A percentile compares a stretch with the other conserved stretches of the same genome.
Conservation (phyloP, 805 yeast genomes). For the Diddensiella transvaalensis region DNA sequence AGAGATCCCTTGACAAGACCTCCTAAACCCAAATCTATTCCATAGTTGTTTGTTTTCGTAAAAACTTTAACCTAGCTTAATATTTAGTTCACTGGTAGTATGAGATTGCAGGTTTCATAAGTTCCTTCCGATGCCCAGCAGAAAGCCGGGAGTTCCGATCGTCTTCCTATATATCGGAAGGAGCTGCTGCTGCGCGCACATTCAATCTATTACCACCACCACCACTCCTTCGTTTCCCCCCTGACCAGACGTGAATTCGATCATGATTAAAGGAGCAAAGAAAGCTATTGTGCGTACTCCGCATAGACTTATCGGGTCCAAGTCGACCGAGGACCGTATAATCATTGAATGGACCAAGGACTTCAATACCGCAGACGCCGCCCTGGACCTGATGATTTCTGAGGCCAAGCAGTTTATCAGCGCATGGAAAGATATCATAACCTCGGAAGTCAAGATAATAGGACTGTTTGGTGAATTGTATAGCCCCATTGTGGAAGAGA, state of each 20-base stretch:
- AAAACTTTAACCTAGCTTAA: no score
- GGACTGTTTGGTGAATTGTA: slow-evolving; percentile 23
- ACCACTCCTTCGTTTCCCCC: no score
- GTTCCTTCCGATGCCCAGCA: background rate
- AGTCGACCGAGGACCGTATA: slow-evolving; percentile 33
- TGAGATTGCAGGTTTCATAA: no score
- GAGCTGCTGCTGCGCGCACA: no score
- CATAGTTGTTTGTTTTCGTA: no score
- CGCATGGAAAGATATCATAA: slow-evolving; percentile 25
- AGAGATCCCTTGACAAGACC: background rate
- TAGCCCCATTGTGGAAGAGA: slow-evolving; percentile 29
- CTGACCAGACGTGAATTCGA: no score
- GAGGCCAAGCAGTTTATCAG: slow-evolving; percentile 25
- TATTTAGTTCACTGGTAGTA: no score
- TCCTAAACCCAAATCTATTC: no score
- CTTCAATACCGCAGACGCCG: slow-evolving; percentile 32
- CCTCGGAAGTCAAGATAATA: slow-evolving; percentile 23
- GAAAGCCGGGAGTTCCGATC: background rate
- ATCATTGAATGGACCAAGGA: slow-evolving; percentile 36
- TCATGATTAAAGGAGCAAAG: slow-evolving; percentile 33
- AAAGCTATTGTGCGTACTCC: slow-evolving; percentile 37
- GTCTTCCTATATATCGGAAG: no score
- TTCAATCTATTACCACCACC: no score
- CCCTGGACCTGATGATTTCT: slow-evolving; percentile 26
- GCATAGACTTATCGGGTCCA: slow-evolving; percentile 34